Evolutionary conservation across 2,329 filamentous ascomycete genomes (phyloP), one percentile per base, ranked within the genome.

Genomic region (Cercospora janseana): DNA sequence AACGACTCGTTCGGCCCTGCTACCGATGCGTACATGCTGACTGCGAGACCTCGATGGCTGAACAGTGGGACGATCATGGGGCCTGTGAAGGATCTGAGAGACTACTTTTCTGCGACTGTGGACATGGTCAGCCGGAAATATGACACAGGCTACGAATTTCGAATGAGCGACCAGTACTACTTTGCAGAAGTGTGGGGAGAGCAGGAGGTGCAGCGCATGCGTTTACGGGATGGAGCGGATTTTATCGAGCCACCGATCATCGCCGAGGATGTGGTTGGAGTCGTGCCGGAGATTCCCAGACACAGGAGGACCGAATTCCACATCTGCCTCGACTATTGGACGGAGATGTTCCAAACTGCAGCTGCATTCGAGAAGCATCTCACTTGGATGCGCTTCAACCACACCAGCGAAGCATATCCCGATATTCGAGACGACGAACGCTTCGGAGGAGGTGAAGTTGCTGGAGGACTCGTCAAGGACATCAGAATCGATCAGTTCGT

Each of bases 161-260:
- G 45, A 10, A 54, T 50, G 21, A 63, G 60, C 5, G 75, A 78
- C 56, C 70, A 77, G 58, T 66, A 70, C 52, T 72, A 73, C n/a
- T 71, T 81, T 45, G 70, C 75, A 4, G 71, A 76, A 49, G 72
- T 81, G 31, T 80, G 74, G 49, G 76, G 74, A 16, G 71, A 75
- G 35, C 79, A 81, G 60, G 78, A 80, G 60, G 73, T 73, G 40
- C 61, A 51, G n/a, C 73, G 35, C 9, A 21, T 41, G 26, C 49
- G 52, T 12, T 31, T 58, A 7, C 45, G 46, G 2, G 46, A 56
- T 15, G 51, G 49, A 5, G 41, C 31, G 9, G 32, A 49, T 10
- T 52, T 49, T 13, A 27, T 32, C 15, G 32, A 50, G 26, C 26
- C 31, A 3, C 55, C 50, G 3, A 32, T 45, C 12, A 15, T 52